Conservation (phyloP, 768 basidiomycete species). For the Rhodotorula kratochvilovae region DNA sequence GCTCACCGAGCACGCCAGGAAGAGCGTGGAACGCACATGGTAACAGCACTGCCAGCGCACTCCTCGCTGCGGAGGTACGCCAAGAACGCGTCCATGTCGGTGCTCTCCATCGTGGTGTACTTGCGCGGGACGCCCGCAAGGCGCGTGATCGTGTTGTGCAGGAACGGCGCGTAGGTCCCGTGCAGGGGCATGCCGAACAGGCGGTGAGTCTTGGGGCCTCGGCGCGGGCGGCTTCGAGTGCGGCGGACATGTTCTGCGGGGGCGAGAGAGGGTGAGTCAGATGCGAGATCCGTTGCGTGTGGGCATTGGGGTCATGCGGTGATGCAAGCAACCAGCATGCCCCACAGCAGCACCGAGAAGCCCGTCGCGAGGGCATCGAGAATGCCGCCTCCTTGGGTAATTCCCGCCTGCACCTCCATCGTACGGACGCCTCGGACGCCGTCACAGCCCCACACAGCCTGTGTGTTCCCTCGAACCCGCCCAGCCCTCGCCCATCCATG, state of each 20-base stretch:
- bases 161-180: constrained; percentile 40
- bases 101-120: constrained; percentile 37
- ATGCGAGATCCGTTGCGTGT: too few species aligned
- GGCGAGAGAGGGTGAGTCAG: too few species aligned
- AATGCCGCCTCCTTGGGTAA: too few species aligned
- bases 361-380: too few species aligned
- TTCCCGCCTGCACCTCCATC: too few species aligned
- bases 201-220: constrained; percentile 3
- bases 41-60: constrained; percentile 40
- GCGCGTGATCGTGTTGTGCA: constrained; percentile 44
- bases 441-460: too few species aligned
- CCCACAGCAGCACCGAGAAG: too few species aligned
- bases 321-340: too few species aligned
- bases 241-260: neutral
- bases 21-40: constrained; percentile 38
- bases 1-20: neutral
- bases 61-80: constrained; percentile 36
- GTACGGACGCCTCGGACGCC: too few species aligned
- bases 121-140: constrained; percentile 37
- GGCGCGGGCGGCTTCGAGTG: constrained; percentile 7
- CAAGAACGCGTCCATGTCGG: constrained; percentile 37
- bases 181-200: constrained; percentile 29
- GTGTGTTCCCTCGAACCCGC: too few species aligned
- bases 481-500: too few species aligned
- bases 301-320: too few species aligned